Evolutionary conservation across 257 asterid species (phyloP), one percentile per base, ranked within the genome.

Genomic region (Marsdenia floribunda): DNA sequence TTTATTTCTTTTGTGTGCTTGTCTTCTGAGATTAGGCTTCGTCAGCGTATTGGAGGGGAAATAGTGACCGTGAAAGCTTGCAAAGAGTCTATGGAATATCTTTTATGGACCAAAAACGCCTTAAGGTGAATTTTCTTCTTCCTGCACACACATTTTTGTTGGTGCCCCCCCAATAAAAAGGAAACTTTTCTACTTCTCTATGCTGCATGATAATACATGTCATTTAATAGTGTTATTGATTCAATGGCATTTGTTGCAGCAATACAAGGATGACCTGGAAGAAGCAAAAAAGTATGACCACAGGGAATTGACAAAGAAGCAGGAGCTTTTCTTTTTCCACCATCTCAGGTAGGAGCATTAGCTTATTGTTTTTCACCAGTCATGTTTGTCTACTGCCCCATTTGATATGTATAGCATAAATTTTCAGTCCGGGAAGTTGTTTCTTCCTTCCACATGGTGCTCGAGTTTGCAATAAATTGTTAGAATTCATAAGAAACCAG

Each of bases 81-180:
- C 99, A 95, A 84, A 90, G 99, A 84, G 98, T 95, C 47, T 95
- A 95, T 82, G 98, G 99, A 67, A 95, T 95, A 85, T 95, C 99
- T 59, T 95, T 76, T 80, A 94, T 91, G 5, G 99, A 95, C 67
- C 94, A 88, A 82, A 95, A 92, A 79, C 96, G 90, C 15, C 81
- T 95, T 79, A 95, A 95, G 98, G 99, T 92, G 77, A 77, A 59
- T 68, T 67, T 81, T 38, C 72, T 64, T 69, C 18, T 75, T 54
- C 49, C 49, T 44, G 49, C 6, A 11, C 49, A 11, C 49, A 44
- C 49, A 2, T 11, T 44, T 44, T 44, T 44, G 13, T 7, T 44
- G 49, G 13, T 44, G 49, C 12, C 49, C 10, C 10, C 49, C 49
- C 49, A 44, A 44, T 44, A 7, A 44, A 44, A 44, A 44, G 12